Percentiles rank a stretch among this genome's conserved stretches.
phyloP scores from a whole-genome alignment of 257 asterid species.

The Scutellaria barbata region DNA sequence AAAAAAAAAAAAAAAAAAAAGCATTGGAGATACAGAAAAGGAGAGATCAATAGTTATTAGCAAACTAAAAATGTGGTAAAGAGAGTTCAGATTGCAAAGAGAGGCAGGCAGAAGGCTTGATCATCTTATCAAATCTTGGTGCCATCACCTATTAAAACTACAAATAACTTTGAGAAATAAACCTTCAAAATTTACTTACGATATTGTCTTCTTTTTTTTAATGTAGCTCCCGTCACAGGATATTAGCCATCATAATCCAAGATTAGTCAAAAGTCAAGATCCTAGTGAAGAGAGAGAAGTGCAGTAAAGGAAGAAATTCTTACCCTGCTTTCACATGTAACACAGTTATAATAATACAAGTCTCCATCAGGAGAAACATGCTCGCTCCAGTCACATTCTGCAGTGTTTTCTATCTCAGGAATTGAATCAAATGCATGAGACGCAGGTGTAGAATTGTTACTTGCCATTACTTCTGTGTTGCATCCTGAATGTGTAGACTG shows the following conservation, averaged over 20 bases:
- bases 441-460: conserved; percentile 38
- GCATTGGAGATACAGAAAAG: too few relatives aligned
- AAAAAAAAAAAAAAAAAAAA: too few relatives aligned
- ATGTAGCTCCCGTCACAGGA: too few relatives aligned
- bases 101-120: too few relatives aligned
- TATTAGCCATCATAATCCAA: conserved; percentile 35
- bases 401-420: conserved; percentile 44
- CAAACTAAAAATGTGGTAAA: too few relatives aligned
- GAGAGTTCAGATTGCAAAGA: too few relatives aligned
- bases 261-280: not conserved
- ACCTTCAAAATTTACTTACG: too few relatives aligned
- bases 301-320: conserved; percentile 28
- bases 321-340: conserved; percentile 83
- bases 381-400: conserved; percentile 93
- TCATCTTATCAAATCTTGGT: too few relatives aligned
- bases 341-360: conserved; percentile 76
- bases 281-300: not conserved
- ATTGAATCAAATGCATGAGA: conserved; percentile 42
- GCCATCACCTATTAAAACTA: too few relatives aligned
- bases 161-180: too few relatives aligned
- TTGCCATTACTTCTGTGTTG: conserved; percentile 43
- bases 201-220: too few relatives aligned
- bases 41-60: too few relatives aligned
- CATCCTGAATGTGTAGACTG: conserved; percentile 57
- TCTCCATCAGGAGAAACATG: conserved; percentile 88